phyloP scores from a whole-genome alignment of 176 grass and related monocot species.

The Musa troglodytarum region DNA sequence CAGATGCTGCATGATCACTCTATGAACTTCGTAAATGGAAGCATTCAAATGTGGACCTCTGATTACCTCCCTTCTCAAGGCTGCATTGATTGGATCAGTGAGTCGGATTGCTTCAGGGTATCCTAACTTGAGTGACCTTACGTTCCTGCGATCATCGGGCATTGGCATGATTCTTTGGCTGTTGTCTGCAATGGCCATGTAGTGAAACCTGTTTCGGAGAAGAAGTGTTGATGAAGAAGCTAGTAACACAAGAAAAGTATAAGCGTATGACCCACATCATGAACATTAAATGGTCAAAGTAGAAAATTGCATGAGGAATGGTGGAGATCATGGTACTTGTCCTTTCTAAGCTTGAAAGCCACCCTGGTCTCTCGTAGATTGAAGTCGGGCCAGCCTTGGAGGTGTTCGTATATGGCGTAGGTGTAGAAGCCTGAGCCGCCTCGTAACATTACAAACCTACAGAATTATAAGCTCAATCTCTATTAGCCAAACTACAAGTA shows the following conservation, averaged over 20 bases:
- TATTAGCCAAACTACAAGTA: background rate
- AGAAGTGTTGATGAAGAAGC: no score
- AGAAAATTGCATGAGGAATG: no score
- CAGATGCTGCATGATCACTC: background rate
- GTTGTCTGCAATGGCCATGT: no score
- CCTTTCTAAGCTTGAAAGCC: constrained; percentile 40
- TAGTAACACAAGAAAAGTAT: no score
- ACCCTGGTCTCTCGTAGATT: constrained; percentile 34
- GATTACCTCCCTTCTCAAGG: constrained; percentile 66
- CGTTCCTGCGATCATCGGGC: no score
- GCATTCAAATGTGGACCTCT: background rate
- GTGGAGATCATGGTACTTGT: no score
- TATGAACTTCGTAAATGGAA: background rate
- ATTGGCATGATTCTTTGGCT: no score
- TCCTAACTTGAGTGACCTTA: constrained; percentile 20
- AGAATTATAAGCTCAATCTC: background rate
- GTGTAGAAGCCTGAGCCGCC: constrained; percentile 73
- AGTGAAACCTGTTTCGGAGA: no score
- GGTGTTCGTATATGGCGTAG: constrained; percentile 58
- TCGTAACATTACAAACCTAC: constrained; percentile 48
- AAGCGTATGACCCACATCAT: no score
- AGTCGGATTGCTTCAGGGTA: constrained; percentile 81
- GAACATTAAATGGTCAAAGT: no score
- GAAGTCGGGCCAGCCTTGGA: constrained; percentile 24
- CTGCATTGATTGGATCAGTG: constrained; percentile 53